Evolutionary conservation across 306 rosid species (phyloP), one percentile per base, ranked within the genome.

Genomic region (Quercus variabilis): DNA sequence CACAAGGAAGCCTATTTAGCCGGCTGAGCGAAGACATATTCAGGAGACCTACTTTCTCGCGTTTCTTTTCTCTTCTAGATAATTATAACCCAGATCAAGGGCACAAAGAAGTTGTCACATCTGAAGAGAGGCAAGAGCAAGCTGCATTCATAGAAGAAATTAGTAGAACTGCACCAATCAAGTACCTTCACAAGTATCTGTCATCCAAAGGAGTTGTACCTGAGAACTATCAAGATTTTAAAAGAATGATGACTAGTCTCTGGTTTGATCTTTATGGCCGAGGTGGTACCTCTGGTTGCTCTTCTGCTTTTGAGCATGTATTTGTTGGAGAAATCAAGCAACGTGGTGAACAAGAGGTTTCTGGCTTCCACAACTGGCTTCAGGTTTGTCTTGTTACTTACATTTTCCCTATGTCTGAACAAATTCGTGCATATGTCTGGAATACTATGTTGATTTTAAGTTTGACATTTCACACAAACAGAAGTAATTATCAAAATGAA

Each of bases 301-400:
- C 99, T 71, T 95, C 99, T 63, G 95, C 99, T 82, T 95, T 95
- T 75, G 99, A 95, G 68, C 99, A 94, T 79, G 99, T 94, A 73
- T 91, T 94, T 84, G 97, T 94, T 74, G 99, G 99, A 78, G 99
- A 94, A 90, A 87, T 92, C 76, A 95, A 92, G 86, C 86, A 85
- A 78, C 52, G 35, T 35, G 86, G 87, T 26, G 92, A 90, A 75
- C 80, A 82, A 43, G 62, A 86, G 86, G 93, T 95, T 85, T 90
- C 94, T 68, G 99, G 99, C 74, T 95, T 95, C 83, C 99, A 95
- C 83, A 95, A 95, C 85, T 92, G 98, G 99, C 86, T 95, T 83
- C 98, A 95, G 98, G 98, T 95, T 52, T 79, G 77, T 74, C 75
- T 30, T 78, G 26, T 25, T 71, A 30, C n/a, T 56, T 60, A 28